Conservation (phyloP, 2,329 filamentous ascomycete species). For the Thelonectria blattea region DNA sequence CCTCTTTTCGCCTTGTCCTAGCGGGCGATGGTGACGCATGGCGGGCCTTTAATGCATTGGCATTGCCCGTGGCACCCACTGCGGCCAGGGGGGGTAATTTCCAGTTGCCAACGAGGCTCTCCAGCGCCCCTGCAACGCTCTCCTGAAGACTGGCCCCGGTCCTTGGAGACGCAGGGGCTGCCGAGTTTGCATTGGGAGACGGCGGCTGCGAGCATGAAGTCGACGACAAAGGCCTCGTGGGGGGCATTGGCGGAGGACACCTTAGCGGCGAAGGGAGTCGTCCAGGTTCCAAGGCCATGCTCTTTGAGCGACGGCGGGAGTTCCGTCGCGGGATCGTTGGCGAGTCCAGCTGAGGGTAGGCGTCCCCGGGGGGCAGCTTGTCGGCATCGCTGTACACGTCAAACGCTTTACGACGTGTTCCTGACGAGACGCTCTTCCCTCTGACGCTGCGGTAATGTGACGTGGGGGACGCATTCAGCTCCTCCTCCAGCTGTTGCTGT, state of each 20-base stretch:
- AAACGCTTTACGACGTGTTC: conserved; percentile 34
- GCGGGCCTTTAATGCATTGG: conserved; percentile 22
- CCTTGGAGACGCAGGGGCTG: not conserved
- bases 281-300: conserved; percentile 27
- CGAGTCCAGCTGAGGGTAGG: conserved; percentile 35
- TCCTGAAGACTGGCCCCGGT: conserved; percentile 21
- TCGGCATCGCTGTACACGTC: conserved; percentile 36
- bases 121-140: conserved; percentile 24
- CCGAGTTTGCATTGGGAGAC: not conserved
- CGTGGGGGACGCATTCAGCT: conserved; percentile 28
- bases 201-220: not conserved
- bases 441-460: conserved; percentile 44
- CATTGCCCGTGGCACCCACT: conserved; percentile 24
- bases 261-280: conserved; percentile 18
- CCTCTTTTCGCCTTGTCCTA: conserved; percentile 9
- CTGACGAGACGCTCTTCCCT: conserved; percentile 45
- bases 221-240: conserved; percentile 10
- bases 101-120: conserved; percentile 21
- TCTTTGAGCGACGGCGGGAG: conserved; percentile 37
- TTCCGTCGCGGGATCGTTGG: conserved; percentile 22
- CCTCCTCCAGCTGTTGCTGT: conserved; percentile 20
- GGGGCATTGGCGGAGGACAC: not conserved
- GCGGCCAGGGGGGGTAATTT: conserved; percentile 29
- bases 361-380: conserved; percentile 27
- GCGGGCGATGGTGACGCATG: conserved; percentile 27